phyloP scores from a whole-genome alignment of 345 rosid genomes.

The Pugionium dolabratum region DNA sequence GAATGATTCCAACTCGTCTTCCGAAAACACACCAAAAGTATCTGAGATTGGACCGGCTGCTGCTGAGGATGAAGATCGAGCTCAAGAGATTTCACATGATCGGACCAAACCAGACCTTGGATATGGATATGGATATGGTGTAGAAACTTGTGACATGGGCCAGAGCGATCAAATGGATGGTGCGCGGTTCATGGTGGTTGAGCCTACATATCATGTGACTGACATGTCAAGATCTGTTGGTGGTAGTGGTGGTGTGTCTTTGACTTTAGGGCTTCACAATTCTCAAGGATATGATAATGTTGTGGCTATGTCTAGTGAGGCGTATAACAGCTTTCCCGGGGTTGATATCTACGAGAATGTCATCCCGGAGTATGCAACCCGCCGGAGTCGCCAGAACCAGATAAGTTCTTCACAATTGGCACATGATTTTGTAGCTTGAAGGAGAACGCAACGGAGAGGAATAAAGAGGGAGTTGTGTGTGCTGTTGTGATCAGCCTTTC shows the following conservation, averaged over 20 bases:
- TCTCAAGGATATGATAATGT: slow-evolving; percentile 55
- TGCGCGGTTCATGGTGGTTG: slow-evolving; percentile 29
- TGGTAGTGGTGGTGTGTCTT: slow-evolving; percentile 68
- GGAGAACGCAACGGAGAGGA: slow-evolving; percentile 26
- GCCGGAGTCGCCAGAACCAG: slow-evolving; percentile 66
- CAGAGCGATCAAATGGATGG: slow-evolving; percentile 54
- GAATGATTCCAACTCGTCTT: slow-evolving; percentile 81
- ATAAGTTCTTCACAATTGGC: slow-evolving; percentile 65
- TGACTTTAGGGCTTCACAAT: slow-evolving; percentile 85
- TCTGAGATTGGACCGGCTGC: slow-evolving; percentile 36
- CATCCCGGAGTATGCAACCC: slow-evolving; percentile 57
- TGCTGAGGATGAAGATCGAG: slow-evolving; percentile 19
- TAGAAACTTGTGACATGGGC: slow-evolving; percentile 48
- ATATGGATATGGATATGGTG: slow-evolving; percentile 44
- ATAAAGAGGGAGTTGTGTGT: slow-evolving; percentile 28
- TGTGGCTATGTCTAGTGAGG: slow-evolving; percentile 51
- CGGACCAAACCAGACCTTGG: slow-evolving; percentile 39
- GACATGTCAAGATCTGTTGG: slow-evolving; percentile 66
- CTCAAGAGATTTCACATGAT: slow-evolving; percentile 44
- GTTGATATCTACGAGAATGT: slow-evolving; percentile 49
- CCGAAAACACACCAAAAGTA: slow-evolving; percentile 62
- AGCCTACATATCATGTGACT: slow-evolving; percentile 41
- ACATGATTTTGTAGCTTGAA: slow-evolving; percentile 73
- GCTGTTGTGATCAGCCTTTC: slow-evolving; percentile 28
- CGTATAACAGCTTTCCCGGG: slow-evolving; percentile 29